phyloP scores from a whole-genome alignment of 1,284 basidiomycete species.

The Apiotrichum mycotoxinovorans region DNA sequence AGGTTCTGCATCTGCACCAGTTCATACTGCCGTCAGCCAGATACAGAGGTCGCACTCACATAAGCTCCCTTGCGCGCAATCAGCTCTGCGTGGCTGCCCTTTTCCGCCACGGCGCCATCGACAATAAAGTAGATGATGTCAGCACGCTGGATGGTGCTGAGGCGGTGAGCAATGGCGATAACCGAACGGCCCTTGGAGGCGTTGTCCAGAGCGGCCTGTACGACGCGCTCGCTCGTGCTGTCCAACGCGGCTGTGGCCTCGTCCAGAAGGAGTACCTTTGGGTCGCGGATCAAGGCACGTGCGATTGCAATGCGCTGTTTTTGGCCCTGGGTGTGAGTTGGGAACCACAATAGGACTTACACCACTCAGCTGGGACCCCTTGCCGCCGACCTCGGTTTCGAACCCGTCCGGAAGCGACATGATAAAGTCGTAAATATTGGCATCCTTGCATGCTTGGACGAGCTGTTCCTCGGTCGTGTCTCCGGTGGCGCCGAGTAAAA shows the following conservation, averaged over 20 bases:
- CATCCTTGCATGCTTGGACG: constrained; percentile 74
- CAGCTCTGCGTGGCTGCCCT: constrained; percentile 82
- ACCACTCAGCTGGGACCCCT: constrained; percentile 87
- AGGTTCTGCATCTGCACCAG: constrained; percentile 74
- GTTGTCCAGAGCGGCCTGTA: constrained; percentile 87
- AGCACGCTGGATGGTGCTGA: constrained; percentile 90
- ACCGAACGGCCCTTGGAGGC: constrained; percentile 86
- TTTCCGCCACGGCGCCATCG: constrained; percentile 78
- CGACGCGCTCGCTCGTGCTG: constrained; percentile 87
- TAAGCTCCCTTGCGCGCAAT: constrained; percentile 70
- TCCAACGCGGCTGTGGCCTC: constrained; percentile 94
- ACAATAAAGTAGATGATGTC: constrained; percentile 91
- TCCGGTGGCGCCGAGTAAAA: constrained; percentile 76
- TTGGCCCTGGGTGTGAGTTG: constrained; percentile 21
- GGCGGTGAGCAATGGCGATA: constrained; percentile 87
- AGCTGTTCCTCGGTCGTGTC: constrained; percentile 87
- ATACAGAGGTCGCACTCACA: no score
- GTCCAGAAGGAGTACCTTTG: constrained; percentile 83
- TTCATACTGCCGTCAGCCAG: constrained; percentile 55
- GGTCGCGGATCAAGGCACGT: constrained; percentile 86
- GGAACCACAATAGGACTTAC: no score
- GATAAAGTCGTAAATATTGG: constrained; percentile 87
- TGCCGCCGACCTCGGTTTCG: constrained; percentile 88
- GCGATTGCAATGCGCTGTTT: constrained; percentile 92
- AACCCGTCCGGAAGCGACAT: constrained; percentile 80